These are phyloP conservation scores for Cladobotryum protrusum DNA, from an alignment of 2,329 filamentous ascomycete genomes.

Conservation along the genomic window DNA sequence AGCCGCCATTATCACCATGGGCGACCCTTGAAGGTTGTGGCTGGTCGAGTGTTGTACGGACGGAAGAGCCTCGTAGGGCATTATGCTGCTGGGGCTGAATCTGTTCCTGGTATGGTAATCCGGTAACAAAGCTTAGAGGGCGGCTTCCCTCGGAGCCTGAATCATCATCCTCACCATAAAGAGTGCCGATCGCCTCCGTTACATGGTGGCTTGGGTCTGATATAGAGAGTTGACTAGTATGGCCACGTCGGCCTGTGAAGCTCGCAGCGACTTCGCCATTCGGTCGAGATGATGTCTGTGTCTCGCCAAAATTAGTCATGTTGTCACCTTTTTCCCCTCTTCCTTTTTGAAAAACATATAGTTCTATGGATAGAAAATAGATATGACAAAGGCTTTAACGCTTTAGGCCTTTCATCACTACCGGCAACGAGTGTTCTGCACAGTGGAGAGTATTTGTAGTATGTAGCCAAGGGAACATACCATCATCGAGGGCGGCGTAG, in stretches of 20 bases:
- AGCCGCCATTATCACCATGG: constrained; percentile 24
- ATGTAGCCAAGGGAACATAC: constrained; percentile 29
- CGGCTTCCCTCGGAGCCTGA: constrained; percentile 50
- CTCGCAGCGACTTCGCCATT: constrained; percentile 49
- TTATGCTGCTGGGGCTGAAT: constrained; percentile 26
- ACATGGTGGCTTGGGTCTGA: constrained; percentile 91
- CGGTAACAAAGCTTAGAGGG: constrained; percentile 67
- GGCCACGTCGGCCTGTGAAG: constrained; percentile 53
- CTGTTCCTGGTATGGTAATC: constrained; percentile 48
- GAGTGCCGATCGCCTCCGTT: constrained; percentile 84
- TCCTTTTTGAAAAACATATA: no score
- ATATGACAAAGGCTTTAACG: background rate
- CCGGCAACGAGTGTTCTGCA: no score
- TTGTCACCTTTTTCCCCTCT: background rate
- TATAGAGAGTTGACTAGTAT: constrained; percentile 56
- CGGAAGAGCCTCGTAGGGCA: constrained; percentile 36
- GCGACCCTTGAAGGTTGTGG: constrained; percentile 2
- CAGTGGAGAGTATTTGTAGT: no score
- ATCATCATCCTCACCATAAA: constrained; percentile 75
- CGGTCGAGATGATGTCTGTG: constrained; percentile 53
- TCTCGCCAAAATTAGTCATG: constrained; percentile 13
- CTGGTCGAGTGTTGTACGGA: constrained; percentile 41
- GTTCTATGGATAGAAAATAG: background rate
- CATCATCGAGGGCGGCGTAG: constrained; percentile 41
- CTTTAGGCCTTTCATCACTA: no score